Percentiles rank a stretch among this genome's conserved stretches.
Evolutionary conservation across 2,329 filamentous ascomycete species (phyloP).

Genomic region (Dendryphion nanum): DNA sequence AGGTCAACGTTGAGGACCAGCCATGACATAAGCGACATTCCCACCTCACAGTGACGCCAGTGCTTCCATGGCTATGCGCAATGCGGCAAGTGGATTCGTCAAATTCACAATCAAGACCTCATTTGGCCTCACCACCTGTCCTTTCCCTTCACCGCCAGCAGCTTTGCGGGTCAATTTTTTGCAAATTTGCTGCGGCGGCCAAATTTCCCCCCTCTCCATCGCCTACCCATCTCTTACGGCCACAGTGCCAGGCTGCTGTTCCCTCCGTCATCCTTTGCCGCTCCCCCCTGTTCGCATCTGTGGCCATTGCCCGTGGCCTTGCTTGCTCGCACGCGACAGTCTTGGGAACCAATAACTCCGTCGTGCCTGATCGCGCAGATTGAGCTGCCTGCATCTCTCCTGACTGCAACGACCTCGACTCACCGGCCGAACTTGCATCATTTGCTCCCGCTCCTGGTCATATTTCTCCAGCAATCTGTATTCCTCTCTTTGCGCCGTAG

Average conservation of each 20-base stretch:
- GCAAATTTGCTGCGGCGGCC: too few species aligned
- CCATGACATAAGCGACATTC: neutral
- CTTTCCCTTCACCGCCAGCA: too few species aligned
- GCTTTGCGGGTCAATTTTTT: too few species aligned
- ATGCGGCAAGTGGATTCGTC: neutral
- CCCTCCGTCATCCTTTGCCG: neutral
- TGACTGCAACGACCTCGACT: neutral
- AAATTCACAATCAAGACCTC: neutral
- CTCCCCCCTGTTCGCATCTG: conserved; percentile 9
- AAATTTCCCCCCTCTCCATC: neutral
- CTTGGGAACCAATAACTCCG: conserved; percentile 25
- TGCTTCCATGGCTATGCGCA: neutral
- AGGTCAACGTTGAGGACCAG: too few species aligned
- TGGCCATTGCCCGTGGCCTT: conserved; percentile 18
- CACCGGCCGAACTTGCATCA: neutral
- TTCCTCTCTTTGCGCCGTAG: neutral
- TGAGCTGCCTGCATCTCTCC: conserved; percentile 1
- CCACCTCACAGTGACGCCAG: neutral
- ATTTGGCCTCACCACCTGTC: neutral
- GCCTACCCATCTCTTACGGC: neutral
- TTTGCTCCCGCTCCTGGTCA: neutral
- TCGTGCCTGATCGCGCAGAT: conserved; percentile 27
- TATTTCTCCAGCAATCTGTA: neutral
- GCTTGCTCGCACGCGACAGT: conserved; percentile 35
- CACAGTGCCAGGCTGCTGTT: neutral